A percentile compares a stretch with the other conserved stretches of the same genome.
Evolutionary conservation across 257 asterid genomes (phyloP).

Genomic region (Nemophila menziesii): DNA sequence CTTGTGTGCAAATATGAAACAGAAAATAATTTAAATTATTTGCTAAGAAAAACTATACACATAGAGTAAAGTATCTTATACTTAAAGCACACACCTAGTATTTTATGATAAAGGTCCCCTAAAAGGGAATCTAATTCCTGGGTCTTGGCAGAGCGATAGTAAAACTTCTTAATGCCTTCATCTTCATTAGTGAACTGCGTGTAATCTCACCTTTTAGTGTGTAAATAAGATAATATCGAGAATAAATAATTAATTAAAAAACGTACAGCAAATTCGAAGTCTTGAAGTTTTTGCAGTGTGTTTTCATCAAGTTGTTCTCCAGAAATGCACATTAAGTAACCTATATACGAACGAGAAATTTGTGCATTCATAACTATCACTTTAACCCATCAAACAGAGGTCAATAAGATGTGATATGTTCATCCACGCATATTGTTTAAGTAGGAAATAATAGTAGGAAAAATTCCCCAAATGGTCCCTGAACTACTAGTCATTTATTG

Average conservation of each 20-base stretch:
- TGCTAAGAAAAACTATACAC: neutral
- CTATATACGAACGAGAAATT: slow-evolving; percentile 34
- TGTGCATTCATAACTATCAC: neutral
- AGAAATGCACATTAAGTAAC: slow-evolving; percentile 89
- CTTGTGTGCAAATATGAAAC: slow-evolving; percentile 27
- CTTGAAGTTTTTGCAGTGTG: slow-evolving; percentile 57
- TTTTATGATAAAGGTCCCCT: slow-evolving; percentile 93
- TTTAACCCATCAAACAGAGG: too few relatives aligned
- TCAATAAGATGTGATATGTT: neutral
- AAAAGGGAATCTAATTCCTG: slow-evolving; percentile 78
- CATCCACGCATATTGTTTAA: too few relatives aligned
- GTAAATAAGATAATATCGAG: slow-evolving; percentile 14
- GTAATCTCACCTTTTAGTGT: slow-evolving; percentile 13
- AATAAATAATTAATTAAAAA: slow-evolving; percentile 7
- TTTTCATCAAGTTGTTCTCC: slow-evolving; percentile 64
- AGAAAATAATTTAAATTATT: neutral
- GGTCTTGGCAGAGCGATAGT: slow-evolving; percentile 83
- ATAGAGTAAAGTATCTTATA: slow-evolving; percentile 9
- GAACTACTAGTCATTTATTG: neutral
- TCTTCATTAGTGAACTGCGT: slow-evolving; percentile 77
- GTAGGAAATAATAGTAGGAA: too few relatives aligned
- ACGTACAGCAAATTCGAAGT: slow-evolving; percentile 86
- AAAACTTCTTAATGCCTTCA: slow-evolving; percentile 64
- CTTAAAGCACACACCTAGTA: slow-evolving; percentile 66
- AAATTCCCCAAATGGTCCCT: neutral